phyloP scores from a whole-genome alignment of 2,329 filamentous ascomycete species.

The Scedosporium dehoogii region DNA sequence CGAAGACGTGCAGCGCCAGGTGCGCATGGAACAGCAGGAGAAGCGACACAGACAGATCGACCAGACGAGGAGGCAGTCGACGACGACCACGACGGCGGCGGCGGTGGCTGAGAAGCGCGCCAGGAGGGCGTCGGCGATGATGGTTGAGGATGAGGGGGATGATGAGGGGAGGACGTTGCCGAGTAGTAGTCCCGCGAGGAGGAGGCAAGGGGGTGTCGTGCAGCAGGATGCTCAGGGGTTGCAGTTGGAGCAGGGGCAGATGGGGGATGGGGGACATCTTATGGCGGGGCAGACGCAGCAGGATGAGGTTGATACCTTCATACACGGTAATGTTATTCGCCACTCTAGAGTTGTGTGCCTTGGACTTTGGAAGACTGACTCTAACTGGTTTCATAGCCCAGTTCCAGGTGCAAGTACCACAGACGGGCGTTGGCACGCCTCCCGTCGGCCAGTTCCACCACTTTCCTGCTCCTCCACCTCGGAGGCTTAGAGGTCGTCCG shows the following conservation, averaged over 20 bases:
- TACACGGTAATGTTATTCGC: not conserved
- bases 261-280: not conserved
- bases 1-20: conserved; percentile 30
- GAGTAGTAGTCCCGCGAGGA: not conserved
- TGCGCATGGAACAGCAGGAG: conserved; percentile 26
- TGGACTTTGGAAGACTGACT: not conserved
- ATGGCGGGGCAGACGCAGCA: conserved; percentile 1
- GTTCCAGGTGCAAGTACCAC: conserved; percentile 3
- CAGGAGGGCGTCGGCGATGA: conserved; percentile 13
- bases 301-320: conserved; percentile 4
- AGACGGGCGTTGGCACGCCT: not conserved
- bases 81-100: not conserved
- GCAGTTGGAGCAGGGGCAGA: conserved; percentile 14
- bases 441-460: conserved; percentile 6
- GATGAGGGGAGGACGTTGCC: not conserved
- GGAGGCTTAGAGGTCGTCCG: not conserved
- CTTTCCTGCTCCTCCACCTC: not conserved
- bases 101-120: conserved; percentile 9
- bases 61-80: conserved; percentile 16
- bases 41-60: conserved; percentile 28
- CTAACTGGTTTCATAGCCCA: not conserved
- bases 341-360: not conserved
- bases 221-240: conserved; percentile 16
- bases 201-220: conserved; percentile 12
- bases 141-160: not conserved